Evolutionary conservation across 148 eudicot species (phyloP), one percentile per base, ranked within the genome.

Genomic region (Talinum fruticosum): DNA sequence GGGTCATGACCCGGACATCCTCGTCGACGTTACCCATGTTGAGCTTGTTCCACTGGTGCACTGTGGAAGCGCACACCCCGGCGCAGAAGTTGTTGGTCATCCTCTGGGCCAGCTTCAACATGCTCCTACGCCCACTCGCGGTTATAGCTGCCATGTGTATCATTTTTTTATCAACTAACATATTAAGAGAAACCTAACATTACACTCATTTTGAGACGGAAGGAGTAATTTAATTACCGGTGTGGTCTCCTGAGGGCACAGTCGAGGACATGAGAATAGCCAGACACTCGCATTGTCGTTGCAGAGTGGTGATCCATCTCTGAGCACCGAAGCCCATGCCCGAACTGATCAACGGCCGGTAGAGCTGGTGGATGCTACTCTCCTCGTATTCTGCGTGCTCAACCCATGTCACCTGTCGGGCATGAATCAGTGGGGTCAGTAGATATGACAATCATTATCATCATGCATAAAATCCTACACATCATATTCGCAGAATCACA

Each of bases 291-390:
- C 99, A 93, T 73, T 96, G 99, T 49, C 98, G 67, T 84, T 96
- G 97, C 33, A 96, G 97, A 75, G 92, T 87, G 69, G 98, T 88
- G 33, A 96, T 85, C 99, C 99, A 96, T 23, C 98, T 82, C 73
- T 91, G 97, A 14, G 98, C 98, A n/a, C 99, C 99, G 30, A 96
- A 96, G 29, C 95, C 99, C 92, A 91, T 85, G 59, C 98, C 99
- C 15, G 98, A 78, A 35, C 88, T 69, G 13, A 93, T 72, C 69
- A 93, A 73, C 0, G 97, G 95, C 30, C 93, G 90, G 78, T 90
- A 96, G 32, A 96, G 92, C 78, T 84, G 95, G 87, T 96, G 99
- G 38, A 91, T 76, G 2, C 76, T 49, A 78, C 87, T 89, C 74
- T 93, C 98, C 32, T 96, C 95, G 64, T 93, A 96, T 32, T 91